A percentile compares a stretch with the other conserved stretches of the same genome.
These are phyloP conservation scores for Podospora sp. DNA, from an alignment of 495 filamentous ascomycete species.

Conservation along the genomic window DNA sequence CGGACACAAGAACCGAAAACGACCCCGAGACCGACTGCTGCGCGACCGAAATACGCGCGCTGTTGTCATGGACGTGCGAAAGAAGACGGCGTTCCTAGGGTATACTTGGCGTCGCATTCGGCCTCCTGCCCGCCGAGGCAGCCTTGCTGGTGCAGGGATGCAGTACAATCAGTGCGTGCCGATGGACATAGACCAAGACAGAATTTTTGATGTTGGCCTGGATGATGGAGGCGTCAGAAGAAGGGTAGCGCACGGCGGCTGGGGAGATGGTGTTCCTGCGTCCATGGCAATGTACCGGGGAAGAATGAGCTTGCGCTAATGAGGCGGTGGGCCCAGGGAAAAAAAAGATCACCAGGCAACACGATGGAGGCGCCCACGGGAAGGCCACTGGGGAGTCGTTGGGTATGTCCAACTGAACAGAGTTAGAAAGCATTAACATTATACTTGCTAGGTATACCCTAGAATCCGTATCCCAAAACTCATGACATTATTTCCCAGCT, in stretches of 20 bases:
- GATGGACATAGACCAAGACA: neutral
- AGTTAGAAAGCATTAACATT: conserved; percentile 24
- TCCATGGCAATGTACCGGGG: conserved; percentile 11
- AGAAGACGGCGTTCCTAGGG: conserved; percentile 81
- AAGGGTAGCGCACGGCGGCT: neutral
- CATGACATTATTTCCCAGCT: neutral
- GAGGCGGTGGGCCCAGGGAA: neutral
- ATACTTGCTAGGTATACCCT: conserved; percentile 5
- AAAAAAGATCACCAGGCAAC: neutral
- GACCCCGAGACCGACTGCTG: conserved; percentile 78
- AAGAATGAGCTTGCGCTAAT: conserved; percentile 23
- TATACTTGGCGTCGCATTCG: conserved; percentile 72
- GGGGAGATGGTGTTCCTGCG: conserved; percentile 13
- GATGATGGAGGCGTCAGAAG: neutral
- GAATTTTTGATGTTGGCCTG: neutral
- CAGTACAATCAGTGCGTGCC: neutral
- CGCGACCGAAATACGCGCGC: conserved; percentile 66
- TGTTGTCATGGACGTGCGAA: conserved; percentile 74
- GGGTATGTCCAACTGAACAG: conserved; percentile 10
- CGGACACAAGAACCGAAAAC: conserved; percentile 44
- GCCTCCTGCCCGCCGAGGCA: conserved; percentile 10
- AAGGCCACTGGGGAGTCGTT: too few species aligned
- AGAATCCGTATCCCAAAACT: neutral
- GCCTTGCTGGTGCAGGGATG: neutral
- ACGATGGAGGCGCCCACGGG: too few species aligned